Evolutionary conservation across 192 early-diverging fungal species (phyloP).

Genomic region (Lobosporangium transversale): DNA sequence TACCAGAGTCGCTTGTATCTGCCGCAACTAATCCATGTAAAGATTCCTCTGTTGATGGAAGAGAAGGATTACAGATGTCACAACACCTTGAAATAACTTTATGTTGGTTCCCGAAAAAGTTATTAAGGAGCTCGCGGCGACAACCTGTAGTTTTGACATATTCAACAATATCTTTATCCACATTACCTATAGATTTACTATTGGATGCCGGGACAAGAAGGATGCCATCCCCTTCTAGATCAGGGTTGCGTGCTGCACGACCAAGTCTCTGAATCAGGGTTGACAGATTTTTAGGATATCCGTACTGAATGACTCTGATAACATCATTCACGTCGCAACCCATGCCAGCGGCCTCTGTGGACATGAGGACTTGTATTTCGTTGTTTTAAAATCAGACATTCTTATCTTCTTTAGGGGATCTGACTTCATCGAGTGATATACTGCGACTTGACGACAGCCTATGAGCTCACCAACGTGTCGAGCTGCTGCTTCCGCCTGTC

Average conservation of each 20-base stretch:
- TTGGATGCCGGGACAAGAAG: not conserved
- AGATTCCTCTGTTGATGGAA: too few species aligned
- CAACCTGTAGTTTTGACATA: constrained; percentile 6
- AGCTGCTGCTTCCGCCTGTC: too few species aligned
- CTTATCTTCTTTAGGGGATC: not conserved
- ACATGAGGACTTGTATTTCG: not conserved
- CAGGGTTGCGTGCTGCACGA: constrained; percentile 7
- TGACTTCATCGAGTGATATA: constrained; percentile 6
- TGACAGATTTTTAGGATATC: not conserved
- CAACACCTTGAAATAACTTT: constrained; percentile 7
- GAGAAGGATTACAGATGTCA: constrained; percentile 17
- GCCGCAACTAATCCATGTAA: too few species aligned
- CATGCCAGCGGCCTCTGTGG: constrained; percentile 33
- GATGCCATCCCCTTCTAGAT: not conserved
- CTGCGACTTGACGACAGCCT: not conserved
- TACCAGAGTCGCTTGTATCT: too few species aligned
- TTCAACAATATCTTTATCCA: not conserved
- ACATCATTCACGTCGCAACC: constrained; percentile 24
- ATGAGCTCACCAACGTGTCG: too few species aligned
- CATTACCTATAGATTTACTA: not conserved
- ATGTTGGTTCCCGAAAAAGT: constrained; percentile 7
- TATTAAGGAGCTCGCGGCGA: constrained; percentile 4
- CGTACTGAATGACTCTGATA: constrained; percentile 24
- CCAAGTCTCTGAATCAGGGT: constrained; percentile 14
- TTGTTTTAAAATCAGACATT: constrained; percentile 3